Percentiles rank a stretch among this genome's conserved stretches.
Conservation (phyloP, 441 rosid species). For the Adansonia madagascariensis region DNA sequence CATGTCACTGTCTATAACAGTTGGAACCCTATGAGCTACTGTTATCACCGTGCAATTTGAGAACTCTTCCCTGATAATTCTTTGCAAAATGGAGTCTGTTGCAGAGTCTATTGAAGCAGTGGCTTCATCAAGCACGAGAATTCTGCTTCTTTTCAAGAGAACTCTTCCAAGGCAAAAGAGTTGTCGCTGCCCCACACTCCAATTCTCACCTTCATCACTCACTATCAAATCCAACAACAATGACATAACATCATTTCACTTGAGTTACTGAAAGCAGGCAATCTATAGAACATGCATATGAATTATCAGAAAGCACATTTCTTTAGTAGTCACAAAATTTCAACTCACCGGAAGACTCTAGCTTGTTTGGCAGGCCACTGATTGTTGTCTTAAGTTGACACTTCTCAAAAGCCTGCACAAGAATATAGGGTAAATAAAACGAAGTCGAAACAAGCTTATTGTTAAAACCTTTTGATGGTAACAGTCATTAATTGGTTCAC, state of each 20-base stretch:
- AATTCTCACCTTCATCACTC: constrained; percentile 89
- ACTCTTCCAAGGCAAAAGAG: constrained; percentile 92
- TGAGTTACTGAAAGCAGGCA: background rate
- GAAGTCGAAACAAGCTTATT: background rate
- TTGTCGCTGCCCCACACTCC: constrained; percentile 93
- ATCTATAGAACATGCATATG: background rate
- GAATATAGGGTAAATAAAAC: background rate
- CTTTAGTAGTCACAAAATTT: background rate
- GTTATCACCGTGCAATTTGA: constrained; percentile 71
- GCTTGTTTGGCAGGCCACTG: constrained; percentile 64
- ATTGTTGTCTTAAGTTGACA: constrained; percentile 83
- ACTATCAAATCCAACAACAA: constrained; percentile 43
- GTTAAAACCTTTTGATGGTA: background rate
- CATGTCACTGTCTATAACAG: constrained; percentile 87
- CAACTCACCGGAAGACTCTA: constrained; percentile 71
- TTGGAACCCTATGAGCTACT: constrained; percentile 85
- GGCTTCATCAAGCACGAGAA: constrained; percentile 86
- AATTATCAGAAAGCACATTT: background rate
- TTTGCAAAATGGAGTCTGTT: constrained; percentile 74
- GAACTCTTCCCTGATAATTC: constrained; percentile 72
- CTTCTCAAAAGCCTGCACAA: constrained; percentile 72
- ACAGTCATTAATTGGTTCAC: constrained; percentile 34
- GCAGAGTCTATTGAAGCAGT: constrained; percentile 92
- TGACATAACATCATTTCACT: background rate
- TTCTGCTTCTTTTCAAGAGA: constrained; percentile 64